A percentile compares a stretch with the other conserved stretches of the same genome.
These are phyloP conservation scores for Eucalyptus lansdowneana DNA, from an alignment of 345 rosid genomes.

Conservation along the genomic window DNA sequence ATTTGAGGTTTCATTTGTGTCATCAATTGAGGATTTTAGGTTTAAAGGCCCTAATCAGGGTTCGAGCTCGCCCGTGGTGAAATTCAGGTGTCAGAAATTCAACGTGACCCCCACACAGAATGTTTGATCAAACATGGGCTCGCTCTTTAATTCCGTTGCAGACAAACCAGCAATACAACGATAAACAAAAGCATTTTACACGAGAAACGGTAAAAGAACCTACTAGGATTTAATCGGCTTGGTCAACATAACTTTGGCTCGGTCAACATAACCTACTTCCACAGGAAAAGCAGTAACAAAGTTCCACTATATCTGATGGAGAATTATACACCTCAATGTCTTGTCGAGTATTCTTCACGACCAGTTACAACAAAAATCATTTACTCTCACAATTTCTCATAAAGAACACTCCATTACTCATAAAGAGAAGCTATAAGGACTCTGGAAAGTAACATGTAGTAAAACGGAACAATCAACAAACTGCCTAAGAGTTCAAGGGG, in stretches of 20 bases:
- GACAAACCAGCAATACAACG: not conserved
- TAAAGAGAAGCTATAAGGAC: not conserved
- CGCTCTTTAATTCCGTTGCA: not conserved
- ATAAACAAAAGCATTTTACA: not conserved
- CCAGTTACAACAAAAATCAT: not conserved
- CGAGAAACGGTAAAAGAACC: not conserved
- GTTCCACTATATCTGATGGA: not conserved
- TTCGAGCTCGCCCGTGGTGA: not conserved
- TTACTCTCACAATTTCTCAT: not conserved
- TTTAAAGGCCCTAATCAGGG: not conserved
- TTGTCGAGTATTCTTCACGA: not conserved
- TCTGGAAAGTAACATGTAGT: not conserved
- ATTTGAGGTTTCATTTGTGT: not conserved
- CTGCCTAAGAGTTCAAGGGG: not conserved
- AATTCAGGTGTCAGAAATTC: not conserved
- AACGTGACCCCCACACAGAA: not conserved
- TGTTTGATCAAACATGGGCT: not conserved
- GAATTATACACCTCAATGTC: not conserved
- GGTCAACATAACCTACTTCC: not conserved
- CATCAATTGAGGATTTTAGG: not conserved
- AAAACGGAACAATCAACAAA: not conserved
- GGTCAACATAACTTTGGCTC: too few species aligned
- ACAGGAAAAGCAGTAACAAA: not conserved
- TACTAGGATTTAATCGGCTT: not conserved
- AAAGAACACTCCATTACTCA: not conserved